These are phyloP conservation scores for Cryptomeria japonica DNA, from an alignment of 75 land plant species.

Conservation along the genomic window DNA sequence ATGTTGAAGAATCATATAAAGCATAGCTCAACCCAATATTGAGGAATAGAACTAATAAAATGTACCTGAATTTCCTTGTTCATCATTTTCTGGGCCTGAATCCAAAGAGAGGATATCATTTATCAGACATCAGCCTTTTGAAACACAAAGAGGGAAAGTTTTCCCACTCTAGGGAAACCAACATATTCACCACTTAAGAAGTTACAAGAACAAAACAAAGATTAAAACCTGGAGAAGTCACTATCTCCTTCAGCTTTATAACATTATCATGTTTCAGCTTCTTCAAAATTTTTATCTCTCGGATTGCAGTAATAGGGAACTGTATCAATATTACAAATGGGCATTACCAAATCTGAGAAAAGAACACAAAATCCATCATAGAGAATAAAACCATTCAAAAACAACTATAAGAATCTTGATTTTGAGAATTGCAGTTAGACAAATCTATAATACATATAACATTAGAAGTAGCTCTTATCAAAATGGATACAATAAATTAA, in stretches of 20 bases:
- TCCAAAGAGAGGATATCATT: background rate
- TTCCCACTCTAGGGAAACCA: background rate
- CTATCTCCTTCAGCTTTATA: conserved; percentile 90
- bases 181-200: background rate
- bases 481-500: background rate
- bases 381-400: background rate
- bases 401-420: background rate
- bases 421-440: background rate
- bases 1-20: background rate
- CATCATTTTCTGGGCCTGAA: conserved; percentile 80
- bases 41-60: background rate
- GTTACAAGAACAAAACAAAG: background rate
- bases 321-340: conserved; percentile 23
- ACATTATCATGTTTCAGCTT: conserved; percentile 93
- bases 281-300: conserved; percentile 95
- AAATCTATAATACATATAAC: background rate
- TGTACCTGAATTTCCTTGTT: conserved; percentile 64
- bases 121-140: background rate
- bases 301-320: conserved; percentile 96
- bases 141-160: background rate
- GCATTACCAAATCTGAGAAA: background rate
- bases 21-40: background rate
- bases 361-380: background rate
- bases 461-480: background rate
- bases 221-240: conserved; percentile 82